Evolutionary conservation across 1,284 basidiomycete genomes (phyloP).

Genomic region (Anthracocystis panici-leucophaei): DNA sequence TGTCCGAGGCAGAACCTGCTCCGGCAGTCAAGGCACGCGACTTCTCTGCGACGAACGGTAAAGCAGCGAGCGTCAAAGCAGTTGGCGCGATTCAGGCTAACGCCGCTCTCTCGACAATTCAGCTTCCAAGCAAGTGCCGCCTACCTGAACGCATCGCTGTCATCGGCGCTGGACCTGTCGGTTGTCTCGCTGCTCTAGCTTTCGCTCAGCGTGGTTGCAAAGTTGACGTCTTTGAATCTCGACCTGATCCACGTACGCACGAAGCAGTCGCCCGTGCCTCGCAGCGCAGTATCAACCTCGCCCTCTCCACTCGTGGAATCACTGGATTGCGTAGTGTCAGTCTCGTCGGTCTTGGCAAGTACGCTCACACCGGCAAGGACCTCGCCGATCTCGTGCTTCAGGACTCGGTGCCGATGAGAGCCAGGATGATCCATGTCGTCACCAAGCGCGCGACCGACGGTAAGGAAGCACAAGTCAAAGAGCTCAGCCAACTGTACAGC

Average conservation of each 20-base stretch:
- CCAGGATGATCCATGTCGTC: conserved; percentile 91
- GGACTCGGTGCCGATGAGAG: conserved; percentile 90
- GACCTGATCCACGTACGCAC: conserved; percentile 74
- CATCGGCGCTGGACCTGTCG: conserved; percentile 91
- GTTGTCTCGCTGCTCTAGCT: conserved; percentile 87
- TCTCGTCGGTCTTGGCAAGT: conserved; percentile 29
- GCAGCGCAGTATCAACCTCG: conserved; percentile 90
- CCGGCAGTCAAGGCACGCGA: conserved; percentile 1
- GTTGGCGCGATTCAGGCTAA: neutral
- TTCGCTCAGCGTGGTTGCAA: conserved; percentile 88
- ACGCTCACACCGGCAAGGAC: conserved; percentile 60
- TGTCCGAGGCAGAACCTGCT: conserved; percentile 8
- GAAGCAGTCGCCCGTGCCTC: conserved; percentile 37
- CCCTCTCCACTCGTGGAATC: conserved; percentile 92
- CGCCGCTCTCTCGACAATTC: conserved; percentile 1
- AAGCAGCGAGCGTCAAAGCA: neutral
- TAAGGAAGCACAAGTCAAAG: conserved; percentile 41
- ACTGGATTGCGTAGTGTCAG: conserved; percentile 82
- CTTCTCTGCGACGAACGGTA: neutral
- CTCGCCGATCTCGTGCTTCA: conserved; percentile 81
- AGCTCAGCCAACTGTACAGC: conserved; percentile 80
- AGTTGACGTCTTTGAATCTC: conserved; percentile 88
- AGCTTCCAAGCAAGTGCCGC: conserved; percentile 19
- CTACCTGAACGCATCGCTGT: conserved; percentile 70
- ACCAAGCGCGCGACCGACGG: conserved; percentile 12